These are phyloP conservation scores for Priceomyces haplophilus DNA, from an alignment of 805 yeast species.

Conservation along the genomic window DNA sequence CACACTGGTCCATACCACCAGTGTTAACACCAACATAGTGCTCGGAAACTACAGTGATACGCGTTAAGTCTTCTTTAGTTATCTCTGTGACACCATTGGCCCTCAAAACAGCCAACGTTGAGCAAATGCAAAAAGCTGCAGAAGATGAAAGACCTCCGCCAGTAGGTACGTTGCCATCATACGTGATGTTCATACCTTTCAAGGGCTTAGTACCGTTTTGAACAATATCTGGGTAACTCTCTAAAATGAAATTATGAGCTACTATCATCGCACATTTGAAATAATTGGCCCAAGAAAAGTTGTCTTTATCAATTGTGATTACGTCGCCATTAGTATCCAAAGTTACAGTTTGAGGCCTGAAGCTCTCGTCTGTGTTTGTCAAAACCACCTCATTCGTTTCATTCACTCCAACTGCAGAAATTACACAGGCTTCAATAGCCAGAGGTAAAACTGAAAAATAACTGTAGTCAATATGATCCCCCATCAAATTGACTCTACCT, in stretches of 20 bases:
- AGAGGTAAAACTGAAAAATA: conserved; percentile 67
- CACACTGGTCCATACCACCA: conserved; percentile 82
- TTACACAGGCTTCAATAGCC: conserved; percentile 65
- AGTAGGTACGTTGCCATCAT: conserved; percentile 67
- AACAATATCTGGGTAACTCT: conserved; percentile 25
- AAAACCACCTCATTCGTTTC: conserved; percentile 27
- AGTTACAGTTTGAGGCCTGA: conserved; percentile 33
- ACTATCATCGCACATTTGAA: conserved; percentile 64
- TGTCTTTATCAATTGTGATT: conserved; percentile 46
- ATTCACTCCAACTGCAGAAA: conserved; percentile 46
- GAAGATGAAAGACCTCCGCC: conserved; percentile 71
- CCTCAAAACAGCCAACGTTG: conserved; percentile 54
- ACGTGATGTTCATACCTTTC: conserved; percentile 49
- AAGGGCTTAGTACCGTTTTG: conserved; percentile 21
- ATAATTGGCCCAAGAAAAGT: conserved; percentile 64
- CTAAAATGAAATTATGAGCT: conserved; percentile 48
- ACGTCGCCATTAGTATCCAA: conserved; percentile 40
- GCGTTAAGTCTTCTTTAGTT: conserved; percentile 51
- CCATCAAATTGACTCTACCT: conserved; percentile 73
- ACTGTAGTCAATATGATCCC: conserved; percentile 73
- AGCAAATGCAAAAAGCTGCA: conserved; percentile 68
- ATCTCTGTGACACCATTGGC: conserved; percentile 47
- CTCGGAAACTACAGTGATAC: conserved; percentile 62
- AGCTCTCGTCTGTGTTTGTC: conserved; percentile 32
- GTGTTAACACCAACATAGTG: conserved; percentile 72